Conservation (phyloP, 1,284 basidiomycete genomes). For the Tilletia indica region DNA sequence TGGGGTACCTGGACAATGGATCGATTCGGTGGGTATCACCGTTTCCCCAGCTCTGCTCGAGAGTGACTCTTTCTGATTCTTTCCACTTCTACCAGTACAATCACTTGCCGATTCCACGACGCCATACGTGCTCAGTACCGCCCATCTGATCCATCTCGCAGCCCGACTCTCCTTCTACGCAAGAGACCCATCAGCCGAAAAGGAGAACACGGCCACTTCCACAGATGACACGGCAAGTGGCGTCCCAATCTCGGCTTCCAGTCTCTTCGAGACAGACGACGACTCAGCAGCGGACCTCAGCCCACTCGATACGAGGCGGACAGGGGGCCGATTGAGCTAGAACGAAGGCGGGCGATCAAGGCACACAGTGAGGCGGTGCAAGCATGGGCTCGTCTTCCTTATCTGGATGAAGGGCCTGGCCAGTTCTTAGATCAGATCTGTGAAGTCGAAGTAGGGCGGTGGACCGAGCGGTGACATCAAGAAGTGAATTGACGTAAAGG, state of each 20-base stretch:
- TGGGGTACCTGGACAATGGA: slow-evolving; percentile 50
- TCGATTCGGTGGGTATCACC: slow-evolving; percentile 34
- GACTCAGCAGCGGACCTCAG: background rate
- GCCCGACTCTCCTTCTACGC: slow-evolving; percentile 15
- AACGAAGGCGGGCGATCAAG: background rate
- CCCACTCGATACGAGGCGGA: background rate
- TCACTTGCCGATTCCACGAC: background rate
- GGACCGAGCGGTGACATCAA: slow-evolving; percentile 26
- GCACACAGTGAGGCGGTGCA: slow-evolving; percentile 3
- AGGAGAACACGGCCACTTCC: background rate
- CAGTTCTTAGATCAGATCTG: slow-evolving; percentile 42
- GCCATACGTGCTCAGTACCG: slow-evolving; percentile 23
- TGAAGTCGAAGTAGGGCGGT: slow-evolving; percentile 46
- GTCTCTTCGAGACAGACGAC: background rate
- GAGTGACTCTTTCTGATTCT: background rate
- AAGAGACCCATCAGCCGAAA: background rate
- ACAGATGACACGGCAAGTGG: background rate
- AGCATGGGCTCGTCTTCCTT: slow-evolving; percentile 30
- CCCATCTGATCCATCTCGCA: slow-evolving; percentile 17
- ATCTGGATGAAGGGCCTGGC: slow-evolving; percentile 31
- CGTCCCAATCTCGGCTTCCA: background rate
- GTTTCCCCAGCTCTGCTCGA: too few species aligned
- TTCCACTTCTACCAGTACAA: slow-evolving; percentile 9
- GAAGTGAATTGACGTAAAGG: background rate
- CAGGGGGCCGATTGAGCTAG: background rate